Evolutionary conservation across 1,284 basidiomycete species (phyloP).

Genomic region (Veloporphyrellus conicus): DNA sequence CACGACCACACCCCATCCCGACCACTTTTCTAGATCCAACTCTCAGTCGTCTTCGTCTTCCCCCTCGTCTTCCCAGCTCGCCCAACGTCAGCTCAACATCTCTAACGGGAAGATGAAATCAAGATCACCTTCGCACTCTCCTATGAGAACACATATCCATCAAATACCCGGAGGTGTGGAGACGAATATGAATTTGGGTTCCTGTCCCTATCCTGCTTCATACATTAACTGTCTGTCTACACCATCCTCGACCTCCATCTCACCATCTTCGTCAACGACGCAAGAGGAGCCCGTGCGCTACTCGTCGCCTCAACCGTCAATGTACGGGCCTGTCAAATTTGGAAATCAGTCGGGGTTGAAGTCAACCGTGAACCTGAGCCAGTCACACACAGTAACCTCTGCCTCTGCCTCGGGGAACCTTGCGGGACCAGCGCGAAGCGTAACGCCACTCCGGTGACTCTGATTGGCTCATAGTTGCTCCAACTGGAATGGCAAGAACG

Average conservation of each 20-base stretch:
- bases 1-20: slow-evolving; percentile 36
- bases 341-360: slow-evolving; percentile 26
- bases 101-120: slow-evolving; percentile 18
- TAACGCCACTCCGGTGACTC: slow-evolving; percentile 27
- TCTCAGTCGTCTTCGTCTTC: slow-evolving; percentile 11
- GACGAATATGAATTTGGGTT: slow-evolving; percentile 11
- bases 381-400: slow-evolving; percentile 14
- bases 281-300: slow-evolving; percentile 14
- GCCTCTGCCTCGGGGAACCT: slow-evolving; percentile 17
- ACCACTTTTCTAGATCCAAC: slow-evolving; percentile 25
- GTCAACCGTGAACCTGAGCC: slow-evolving; percentile 25
- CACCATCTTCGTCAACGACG: slow-evolving; percentile 23
- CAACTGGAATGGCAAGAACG: not conserved
- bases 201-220: slow-evolving; percentile 16
- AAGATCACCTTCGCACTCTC: slow-evolving; percentile 33
- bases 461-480: not conserved
- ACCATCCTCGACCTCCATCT: slow-evolving; percentile 19
- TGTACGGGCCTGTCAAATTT: slow-evolving; percentile 18
- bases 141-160: slow-evolving; percentile 20
- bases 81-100: slow-evolving; percentile 24
- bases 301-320: slow-evolving; percentile 16
- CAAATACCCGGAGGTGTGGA: slow-evolving; percentile 14
- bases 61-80: slow-evolving; percentile 23
- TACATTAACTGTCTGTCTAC: slow-evolving; percentile 17
- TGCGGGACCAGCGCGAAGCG: slow-evolving; percentile 19